These are phyloP conservation scores for Yamadazyma triangularis DNA, from an alignment of 1,139 yeast genomes.

Conservation along the genomic window DNA sequence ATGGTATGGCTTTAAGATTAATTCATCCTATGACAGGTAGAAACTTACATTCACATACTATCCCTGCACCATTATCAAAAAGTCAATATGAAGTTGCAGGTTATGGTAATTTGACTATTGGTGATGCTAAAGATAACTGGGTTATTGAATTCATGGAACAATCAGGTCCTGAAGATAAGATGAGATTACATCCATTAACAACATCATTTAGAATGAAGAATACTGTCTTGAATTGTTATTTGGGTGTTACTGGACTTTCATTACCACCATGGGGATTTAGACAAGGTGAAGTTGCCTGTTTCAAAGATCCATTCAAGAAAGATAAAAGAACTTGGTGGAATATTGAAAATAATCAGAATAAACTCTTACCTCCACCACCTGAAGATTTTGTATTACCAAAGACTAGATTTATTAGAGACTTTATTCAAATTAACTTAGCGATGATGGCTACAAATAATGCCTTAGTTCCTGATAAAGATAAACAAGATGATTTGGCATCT, in stretches of 20 bases:
- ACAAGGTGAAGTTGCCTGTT: slow-evolving; percentile 94
- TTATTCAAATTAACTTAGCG: slow-evolving; percentile 87
- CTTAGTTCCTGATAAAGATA: slow-evolving; percentile 86
- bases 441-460: slow-evolving; percentile 99
- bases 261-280: slow-evolving; percentile 98
- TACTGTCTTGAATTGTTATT: slow-evolving; percentile 70
- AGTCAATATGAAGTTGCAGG: slow-evolving; percentile 82
- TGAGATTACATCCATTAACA: slow-evolving; percentile 78
- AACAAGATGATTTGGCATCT: slow-evolving; percentile 88
- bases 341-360: slow-evolving; percentile 79
- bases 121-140: slow-evolving; percentile 95
- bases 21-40: slow-evolving; percentile 80
- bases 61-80: slow-evolving; percentile 76
- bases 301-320: slow-evolving; percentile 67
- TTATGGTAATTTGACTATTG: slow-evolving; percentile 82
- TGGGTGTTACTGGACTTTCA: slow-evolving; percentile 73
- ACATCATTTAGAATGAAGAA: slow-evolving; percentile 77
- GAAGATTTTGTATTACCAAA: slow-evolving; percentile 74
- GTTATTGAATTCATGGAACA: slow-evolving; percentile 81
- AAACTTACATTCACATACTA: slow-evolving; percentile 84
- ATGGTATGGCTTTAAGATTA: slow-evolving; percentile 75
- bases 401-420: slow-evolving; percentile 82
- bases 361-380: slow-evolving; percentile 67
- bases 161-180: slow-evolving; percentile 62
- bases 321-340: slow-evolving; percentile 99